Evolutionary conservation across 1,284 basidiomycete species (phyloP), one percentile per base, ranked within the genome.

Genomic region (Cutaneotrichosporon cutaneum): DNA sequence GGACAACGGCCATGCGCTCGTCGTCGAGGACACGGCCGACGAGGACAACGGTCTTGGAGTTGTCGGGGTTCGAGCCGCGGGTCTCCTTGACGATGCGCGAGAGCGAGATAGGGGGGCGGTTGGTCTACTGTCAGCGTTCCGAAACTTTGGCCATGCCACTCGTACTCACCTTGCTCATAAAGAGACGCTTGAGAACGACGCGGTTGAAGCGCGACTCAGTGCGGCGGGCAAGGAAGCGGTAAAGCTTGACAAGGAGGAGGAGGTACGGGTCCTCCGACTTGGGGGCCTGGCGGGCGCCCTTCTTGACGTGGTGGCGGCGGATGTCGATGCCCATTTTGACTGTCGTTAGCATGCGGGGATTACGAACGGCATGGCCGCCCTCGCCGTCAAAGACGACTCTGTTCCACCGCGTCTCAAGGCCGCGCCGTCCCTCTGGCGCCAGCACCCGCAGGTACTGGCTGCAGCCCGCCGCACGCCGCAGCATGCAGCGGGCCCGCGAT

Each of bases 231-330:
- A 99, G 85, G 88, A 99, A 99, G 77, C 95, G 93, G 86, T 99
- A 99, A 71, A 99, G 88, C 95, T 99, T 98, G 82, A 99, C 95
- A 68, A 99, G 88, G 77, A 98, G 87, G 79, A 97, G 89, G 76
- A 99, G 88, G 84, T 99, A 98, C 39, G 95, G 94, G 83, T 99
- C 95, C 90, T 98, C 92, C 81, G 92, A 95, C 86, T 92, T 92
- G 81, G 95, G 95, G 70, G 93, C 93, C 72, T 90, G 90, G 74
- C 95, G 89, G 80, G 87, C 85, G 76, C 94, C 90, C 87, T 95
- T 97, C 89, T 92, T 97, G 88, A 97, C 94, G 88, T 99, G 95
- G 85, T 98, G 95, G 83, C 86, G 85, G 81, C 87, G 85, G 83
- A 98, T 89, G 83, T 99, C 95, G 84, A 98, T 97, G 90, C 95